Conservation (phyloP, 768 basidiomycete species). For the Candolleomyces efflorescens region DNA sequence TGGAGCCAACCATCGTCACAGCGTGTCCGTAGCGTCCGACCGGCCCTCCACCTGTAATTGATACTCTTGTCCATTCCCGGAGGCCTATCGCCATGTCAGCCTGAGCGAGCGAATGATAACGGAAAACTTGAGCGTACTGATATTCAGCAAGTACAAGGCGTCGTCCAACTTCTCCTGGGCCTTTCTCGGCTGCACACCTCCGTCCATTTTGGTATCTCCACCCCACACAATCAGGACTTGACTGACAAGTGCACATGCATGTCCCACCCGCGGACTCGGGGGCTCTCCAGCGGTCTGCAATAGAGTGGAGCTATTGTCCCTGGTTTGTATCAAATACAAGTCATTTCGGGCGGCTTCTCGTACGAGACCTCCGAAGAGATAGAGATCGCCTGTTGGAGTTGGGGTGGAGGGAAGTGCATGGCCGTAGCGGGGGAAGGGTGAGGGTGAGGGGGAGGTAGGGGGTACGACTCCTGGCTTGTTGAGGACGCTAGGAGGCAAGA, state of each 20-base stretch:
- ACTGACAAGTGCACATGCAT: slow-evolving; percentile 93
- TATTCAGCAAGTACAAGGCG: slow-evolving; percentile 88
- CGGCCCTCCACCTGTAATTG: slow-evolving; percentile 72
- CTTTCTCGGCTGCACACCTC: slow-evolving; percentile 19
- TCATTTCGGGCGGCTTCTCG: slow-evolving; percentile 88
- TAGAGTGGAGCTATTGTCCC: slow-evolving; percentile 73
- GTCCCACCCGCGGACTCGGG: slow-evolving; percentile 90
- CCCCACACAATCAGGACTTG: slow-evolving; percentile 98
- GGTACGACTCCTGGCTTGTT: slow-evolving; percentile 60
- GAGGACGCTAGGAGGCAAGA: slow-evolving; percentile 64
- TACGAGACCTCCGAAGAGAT: slow-evolving; percentile 95
- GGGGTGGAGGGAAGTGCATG: slow-evolving; percentile 83
- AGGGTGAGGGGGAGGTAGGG: slow-evolving; percentile 70
- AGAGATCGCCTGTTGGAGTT: slow-evolving; percentile 82
- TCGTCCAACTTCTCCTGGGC: slow-evolving; percentile 82
- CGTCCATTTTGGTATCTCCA: slow-evolving; percentile 88
- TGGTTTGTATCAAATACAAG: slow-evolving; percentile 83
- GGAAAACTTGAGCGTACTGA: slow-evolving; percentile 55
- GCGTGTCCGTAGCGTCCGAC: slow-evolving; percentile 94
- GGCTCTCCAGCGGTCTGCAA: slow-evolving; percentile 87
- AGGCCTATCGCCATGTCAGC: slow-evolving; percentile 51
- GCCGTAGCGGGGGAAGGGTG: slow-evolving; percentile 95
- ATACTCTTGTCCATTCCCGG: slow-evolving; percentile 91
- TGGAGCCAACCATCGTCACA: slow-evolving; percentile 85
- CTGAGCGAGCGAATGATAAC: background rate